phyloP scores from a whole-genome alignment of 495 filamentous ascomycete genomes.

The Xylaria curta region DNA sequence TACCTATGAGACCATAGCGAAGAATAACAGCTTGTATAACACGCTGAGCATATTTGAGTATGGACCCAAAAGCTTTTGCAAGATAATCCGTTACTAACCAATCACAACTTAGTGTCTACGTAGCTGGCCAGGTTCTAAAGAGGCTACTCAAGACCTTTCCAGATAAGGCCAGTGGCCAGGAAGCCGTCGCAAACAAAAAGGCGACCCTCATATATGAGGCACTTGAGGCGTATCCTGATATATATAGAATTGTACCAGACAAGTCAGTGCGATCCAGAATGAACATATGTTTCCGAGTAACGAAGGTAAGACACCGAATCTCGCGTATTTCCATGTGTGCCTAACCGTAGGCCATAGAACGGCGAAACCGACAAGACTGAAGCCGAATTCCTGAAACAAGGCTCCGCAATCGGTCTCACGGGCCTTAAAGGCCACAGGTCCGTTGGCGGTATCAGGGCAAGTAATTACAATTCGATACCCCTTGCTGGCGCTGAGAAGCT shows the following conservation, averaged over 20 bases:
- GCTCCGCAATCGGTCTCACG: slow-evolving; percentile 60
- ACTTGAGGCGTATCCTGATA: slow-evolving; percentile 65
- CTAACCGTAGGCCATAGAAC: not conserved
- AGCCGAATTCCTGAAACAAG: slow-evolving; percentile 68
- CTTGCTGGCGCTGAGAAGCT: slow-evolving; percentile 65
- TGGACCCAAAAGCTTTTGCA: not conserved
- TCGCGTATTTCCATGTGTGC: not conserved
- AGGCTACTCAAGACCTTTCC: slow-evolving; percentile 58
- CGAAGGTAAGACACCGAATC: not conserved
- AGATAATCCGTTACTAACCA: slow-evolving; percentile 12
- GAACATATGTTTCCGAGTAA: slow-evolving; percentile 85
- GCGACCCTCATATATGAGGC: slow-evolving; percentile 69
- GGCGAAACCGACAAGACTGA: slow-evolving; percentile 58
- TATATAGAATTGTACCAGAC: slow-evolving; percentile 67
- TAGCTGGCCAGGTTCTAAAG: slow-evolving; percentile 75
- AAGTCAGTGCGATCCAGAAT: slow-evolving; percentile 73
- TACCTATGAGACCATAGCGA: slow-evolving; percentile 71
- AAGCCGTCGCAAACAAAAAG: slow-evolving; percentile 67
- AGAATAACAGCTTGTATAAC: slow-evolving; percentile 83
- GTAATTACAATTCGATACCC: slow-evolving; percentile 70
- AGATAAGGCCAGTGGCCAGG: slow-evolving; percentile 65
- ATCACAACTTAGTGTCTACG: slow-evolving; percentile 61
- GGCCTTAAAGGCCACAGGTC: slow-evolving; percentile 78
- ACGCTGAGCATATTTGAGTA: slow-evolving; percentile 81
- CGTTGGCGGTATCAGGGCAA: slow-evolving; percentile 66